Conservation (phyloP, 1,284 basidiomycete genomes). For the Rhizoctonia solani region DNA sequence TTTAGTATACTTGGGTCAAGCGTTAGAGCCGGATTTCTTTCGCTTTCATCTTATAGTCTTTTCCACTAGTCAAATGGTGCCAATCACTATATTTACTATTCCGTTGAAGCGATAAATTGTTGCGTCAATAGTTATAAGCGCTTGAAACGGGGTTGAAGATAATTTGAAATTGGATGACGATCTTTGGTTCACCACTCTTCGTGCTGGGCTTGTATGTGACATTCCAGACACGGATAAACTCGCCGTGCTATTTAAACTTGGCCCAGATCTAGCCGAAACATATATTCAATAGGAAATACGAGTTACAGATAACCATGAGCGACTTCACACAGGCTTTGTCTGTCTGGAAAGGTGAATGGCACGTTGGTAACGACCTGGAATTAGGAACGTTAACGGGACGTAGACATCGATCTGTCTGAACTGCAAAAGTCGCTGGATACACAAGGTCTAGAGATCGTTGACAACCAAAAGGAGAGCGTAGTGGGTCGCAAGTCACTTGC, state of each 20-base stretch:
- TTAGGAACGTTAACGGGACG: neutral
- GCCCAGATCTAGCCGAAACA: neutral
- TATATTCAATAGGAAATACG: neutral
- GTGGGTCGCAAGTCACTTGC: slow-evolving; percentile 91
- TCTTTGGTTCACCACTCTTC: neutral
- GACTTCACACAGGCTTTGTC: slow-evolving; percentile 32
- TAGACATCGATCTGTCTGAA: slow-evolving; percentile 86
- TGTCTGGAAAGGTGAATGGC: slow-evolving; percentile 25
- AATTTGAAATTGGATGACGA: neutral
- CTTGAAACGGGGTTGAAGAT: too few relatives aligned
- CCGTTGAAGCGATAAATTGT: neutral
- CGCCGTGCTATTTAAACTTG: neutral
- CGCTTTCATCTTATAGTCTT: neutral
- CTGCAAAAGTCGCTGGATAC: slow-evolving; percentile 90
- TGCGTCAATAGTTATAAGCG: too few relatives aligned
- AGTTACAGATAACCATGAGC: neutral
- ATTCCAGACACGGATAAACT: neutral
- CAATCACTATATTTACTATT: too few relatives aligned
- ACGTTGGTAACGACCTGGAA: neutral
- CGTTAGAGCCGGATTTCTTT: slow-evolving; percentile 57
- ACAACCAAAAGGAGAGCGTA: slow-evolving; percentile 95
- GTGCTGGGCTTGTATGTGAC: neutral
- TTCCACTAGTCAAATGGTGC: too few relatives aligned
- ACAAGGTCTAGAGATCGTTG: slow-evolving; percentile 92
- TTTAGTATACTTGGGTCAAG: slow-evolving; percentile 92